Conservation (phyloP, 352 stramenopile species). For the Lagenidium giganteum region DNA sequence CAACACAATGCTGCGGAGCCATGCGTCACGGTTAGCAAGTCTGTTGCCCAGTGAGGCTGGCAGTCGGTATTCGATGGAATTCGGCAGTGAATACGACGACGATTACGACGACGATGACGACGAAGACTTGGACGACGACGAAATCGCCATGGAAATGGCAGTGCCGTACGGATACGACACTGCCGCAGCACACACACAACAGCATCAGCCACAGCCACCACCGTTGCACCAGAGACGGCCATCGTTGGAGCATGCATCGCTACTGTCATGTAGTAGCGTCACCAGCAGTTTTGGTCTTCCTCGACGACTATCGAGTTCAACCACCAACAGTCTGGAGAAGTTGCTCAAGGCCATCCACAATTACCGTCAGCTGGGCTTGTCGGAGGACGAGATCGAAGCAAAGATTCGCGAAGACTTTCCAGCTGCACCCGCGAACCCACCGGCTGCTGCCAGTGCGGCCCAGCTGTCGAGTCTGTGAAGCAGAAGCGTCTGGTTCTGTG, state of each 20-base stretch:
- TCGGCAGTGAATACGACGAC: constrained; percentile 42
- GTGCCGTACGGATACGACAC: constrained; percentile 25
- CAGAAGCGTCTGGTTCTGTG: no score
- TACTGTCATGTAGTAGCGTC: constrained; percentile 41
- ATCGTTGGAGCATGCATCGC: constrained; percentile 12
- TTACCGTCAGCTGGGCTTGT: constrained; percentile 47
- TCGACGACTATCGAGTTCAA: constrained; percentile 49
- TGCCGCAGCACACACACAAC: constrained; percentile 2
- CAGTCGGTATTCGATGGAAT: constrained; percentile 22
- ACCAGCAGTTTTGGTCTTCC: constrained; percentile 56
- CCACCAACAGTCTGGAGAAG: constrained; percentile 50
- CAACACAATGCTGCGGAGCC: constrained; percentile 23
- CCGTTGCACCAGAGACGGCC: neutral
- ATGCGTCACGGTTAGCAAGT: constrained; percentile 7
- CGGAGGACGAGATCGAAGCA: constrained; percentile 60
- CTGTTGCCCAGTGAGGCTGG: constrained; percentile 12
- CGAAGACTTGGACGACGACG: constrained; percentile 57
- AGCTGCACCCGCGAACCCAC: no score
- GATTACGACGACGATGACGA: constrained; percentile 29
- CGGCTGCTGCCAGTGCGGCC: no score
- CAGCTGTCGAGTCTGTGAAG: no score
- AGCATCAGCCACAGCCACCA: neutral
- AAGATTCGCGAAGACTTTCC: constrained; percentile 65
- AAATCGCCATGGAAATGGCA: constrained; percentile 73
- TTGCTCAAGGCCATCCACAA: constrained; percentile 57